Conservation (phyloP, 768 basidiomycete genomes). For the Hygrophorus pudorinus region DNA sequence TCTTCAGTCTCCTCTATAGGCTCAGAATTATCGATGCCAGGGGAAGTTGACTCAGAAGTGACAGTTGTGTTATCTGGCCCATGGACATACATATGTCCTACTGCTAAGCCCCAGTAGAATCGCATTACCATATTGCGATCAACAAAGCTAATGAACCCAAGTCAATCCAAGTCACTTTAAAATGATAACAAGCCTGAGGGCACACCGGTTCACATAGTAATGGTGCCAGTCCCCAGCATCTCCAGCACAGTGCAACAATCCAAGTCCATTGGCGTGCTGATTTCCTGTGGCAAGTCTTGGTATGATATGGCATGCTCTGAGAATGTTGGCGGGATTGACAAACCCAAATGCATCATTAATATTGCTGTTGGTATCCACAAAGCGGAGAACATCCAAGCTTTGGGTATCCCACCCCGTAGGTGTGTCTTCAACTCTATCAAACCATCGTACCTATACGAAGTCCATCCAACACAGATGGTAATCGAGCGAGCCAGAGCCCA, state of each 20-base stretch:
- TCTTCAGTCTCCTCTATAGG: too few species aligned
- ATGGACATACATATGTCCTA: conserved; percentile 17
- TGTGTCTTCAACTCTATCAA: too few species aligned
- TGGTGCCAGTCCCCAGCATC: conserved; percentile 14
- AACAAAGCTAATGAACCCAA: conserved; percentile 18
- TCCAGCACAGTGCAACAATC: not conserved
- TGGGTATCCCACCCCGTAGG: too few species aligned
- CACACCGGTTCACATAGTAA: conserved; percentile 19
- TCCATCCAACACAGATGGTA: conserved; percentile 1
- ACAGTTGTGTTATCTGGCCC: not conserved
- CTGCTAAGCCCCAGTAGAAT: conserved; percentile 17
- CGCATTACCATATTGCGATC: conserved; percentile 27
- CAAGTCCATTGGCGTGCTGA: conserved; percentile 1
- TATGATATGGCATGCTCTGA: conserved; percentile 31
- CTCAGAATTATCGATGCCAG: too few species aligned
- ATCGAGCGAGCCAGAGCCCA: not conserved
- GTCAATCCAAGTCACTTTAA: conserved; percentile 3
- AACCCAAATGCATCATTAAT: conserved; percentile 30
- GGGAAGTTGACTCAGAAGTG: too few species aligned
- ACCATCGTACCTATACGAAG: conserved; percentile 9
- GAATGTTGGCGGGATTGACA: conserved; percentile 29
- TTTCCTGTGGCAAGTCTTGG: conserved; percentile 23
- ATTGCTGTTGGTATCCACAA: conserved; percentile 1
- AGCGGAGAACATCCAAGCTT: not conserved
- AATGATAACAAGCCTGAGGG: conserved; percentile 9